A percentile compares a stretch with the other conserved stretches of the same genome.
These are phyloP conservation scores for Kingdonia uniflora DNA, from an alignment of 164 flowering plant species.

Conservation along the genomic window DNA sequence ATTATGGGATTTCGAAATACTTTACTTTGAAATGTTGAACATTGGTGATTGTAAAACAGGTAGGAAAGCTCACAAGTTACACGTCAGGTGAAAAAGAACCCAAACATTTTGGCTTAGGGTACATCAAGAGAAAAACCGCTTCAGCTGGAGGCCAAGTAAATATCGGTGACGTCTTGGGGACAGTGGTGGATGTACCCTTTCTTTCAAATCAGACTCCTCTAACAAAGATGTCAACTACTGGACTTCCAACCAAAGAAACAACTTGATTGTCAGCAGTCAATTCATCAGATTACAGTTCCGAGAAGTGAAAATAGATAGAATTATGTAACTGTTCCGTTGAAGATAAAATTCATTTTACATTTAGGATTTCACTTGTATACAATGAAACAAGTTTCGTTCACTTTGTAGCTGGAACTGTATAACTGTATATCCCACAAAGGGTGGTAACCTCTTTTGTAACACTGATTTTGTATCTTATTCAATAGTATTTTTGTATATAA, in stretches of 20 bases:
- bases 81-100: constrained; percentile 36
- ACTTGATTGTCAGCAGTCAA: neutral
- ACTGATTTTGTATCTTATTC: no score
- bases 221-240: neutral
- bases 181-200: constrained; percentile 56
- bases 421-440: no score
- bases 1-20: no score
- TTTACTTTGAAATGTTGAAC: constrained; percentile 2
- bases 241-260: neutral
- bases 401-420: no score
- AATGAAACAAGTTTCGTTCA: no score
- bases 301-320: no score
- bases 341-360: no score
- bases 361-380: no score
- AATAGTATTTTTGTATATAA: no score
- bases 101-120: constrained; percentile 65
- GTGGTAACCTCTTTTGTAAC: no score
- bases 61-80: constrained; percentile 74
- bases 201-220: constrained; percentile 34
- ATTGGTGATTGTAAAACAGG: constrained; percentile 25
- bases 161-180: constrained; percentile 52
- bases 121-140: constrained; percentile 53
- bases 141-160: constrained; percentile 41
- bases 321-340: no score
- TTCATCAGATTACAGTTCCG: neutral